These are phyloP conservation scores for Penicillium sp. DNA, from an alignment of 2,329 filamentous ascomycete genomes.

Conservation along the genomic window DNA sequence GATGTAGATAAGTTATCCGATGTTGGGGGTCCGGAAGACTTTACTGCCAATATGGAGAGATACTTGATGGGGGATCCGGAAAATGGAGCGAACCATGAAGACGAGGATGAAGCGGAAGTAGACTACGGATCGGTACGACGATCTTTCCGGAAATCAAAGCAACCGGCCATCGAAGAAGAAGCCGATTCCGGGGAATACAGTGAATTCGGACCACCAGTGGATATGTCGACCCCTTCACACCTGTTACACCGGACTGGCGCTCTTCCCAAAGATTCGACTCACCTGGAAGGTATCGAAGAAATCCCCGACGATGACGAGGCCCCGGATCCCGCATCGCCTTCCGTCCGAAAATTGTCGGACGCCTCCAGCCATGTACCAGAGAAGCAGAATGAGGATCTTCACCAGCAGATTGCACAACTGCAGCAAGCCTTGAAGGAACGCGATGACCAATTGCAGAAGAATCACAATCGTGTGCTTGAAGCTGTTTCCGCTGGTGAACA, in stretches of 20 bases:
- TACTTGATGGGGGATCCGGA: conserved; percentile 34
- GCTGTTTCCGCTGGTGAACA: conserved; percentile 37
- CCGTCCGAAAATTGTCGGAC: conserved; percentile 21
- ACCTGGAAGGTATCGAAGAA: conserved; percentile 38
- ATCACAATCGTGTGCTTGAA: conserved; percentile 31
- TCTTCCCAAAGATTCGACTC: conserved; percentile 29
- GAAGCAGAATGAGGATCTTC: conserved; percentile 23
- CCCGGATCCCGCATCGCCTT: conserved; percentile 24
- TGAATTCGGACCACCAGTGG: conserved; percentile 41
- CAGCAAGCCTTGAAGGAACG: conserved; percentile 30
- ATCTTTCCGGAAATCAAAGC: conserved; percentile 19
- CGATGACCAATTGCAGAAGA: conserved; percentile 34
- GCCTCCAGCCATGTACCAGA: conserved; percentile 15
- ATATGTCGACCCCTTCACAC: conserved; percentile 45
- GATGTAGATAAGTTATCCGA: conserved; percentile 35
- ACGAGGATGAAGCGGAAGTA: conserved; percentile 12
- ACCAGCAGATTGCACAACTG: conserved; percentile 31
- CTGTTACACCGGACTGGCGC: conserved; percentile 30
- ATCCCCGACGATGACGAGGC: conserved; percentile 25
- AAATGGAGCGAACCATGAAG: conserved; percentile 9
- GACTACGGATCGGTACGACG: conserved; percentile 12
- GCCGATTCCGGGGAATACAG: conserved; percentile 37
- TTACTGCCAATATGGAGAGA: conserved; percentile 41
- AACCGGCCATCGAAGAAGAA: conserved; percentile 29
- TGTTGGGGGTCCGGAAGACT: conserved; percentile 41